phyloP scores from a whole-genome alignment of 306 rosid genomes.

The Dalbergia cochinchinensis region DNA sequence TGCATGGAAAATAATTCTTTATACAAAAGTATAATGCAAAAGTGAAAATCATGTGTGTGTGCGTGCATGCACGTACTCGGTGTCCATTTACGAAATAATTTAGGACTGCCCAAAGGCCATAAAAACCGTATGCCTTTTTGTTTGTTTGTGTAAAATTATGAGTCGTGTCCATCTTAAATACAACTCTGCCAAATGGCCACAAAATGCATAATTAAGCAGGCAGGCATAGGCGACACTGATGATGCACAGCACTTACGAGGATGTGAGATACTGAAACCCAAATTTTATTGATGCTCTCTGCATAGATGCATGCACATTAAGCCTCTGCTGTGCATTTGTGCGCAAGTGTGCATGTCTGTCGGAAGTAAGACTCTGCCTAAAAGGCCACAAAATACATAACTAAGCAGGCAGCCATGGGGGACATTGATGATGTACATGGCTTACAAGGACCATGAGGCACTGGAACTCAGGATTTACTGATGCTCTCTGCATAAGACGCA shows the following conservation, averaged over 20 bases:
- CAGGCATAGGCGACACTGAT: not conserved
- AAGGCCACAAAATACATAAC: constrained; percentile 23
- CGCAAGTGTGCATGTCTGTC: not conserved
- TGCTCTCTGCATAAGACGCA: not conserved
- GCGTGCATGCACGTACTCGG: constrained; percentile 1
- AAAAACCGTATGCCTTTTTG: not conserved
- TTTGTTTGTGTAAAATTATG: not conserved
- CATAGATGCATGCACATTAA: constrained; percentile 6
- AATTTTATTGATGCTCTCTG: not conserved
- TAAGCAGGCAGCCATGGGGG: constrained; percentile 3
- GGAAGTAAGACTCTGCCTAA: constrained; percentile 1
- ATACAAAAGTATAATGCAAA: not conserved
- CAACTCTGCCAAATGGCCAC: constrained; percentile 9
- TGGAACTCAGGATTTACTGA: constrained; percentile 21
- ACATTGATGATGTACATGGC: not conserved
- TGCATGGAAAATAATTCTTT: constrained; percentile 11
- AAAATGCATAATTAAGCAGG: constrained; percentile 23
- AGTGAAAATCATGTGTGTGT: constrained; percentile 8
- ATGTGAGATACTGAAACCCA: constrained; percentile 31
- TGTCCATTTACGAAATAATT: constrained; percentile 8
- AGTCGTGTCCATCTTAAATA: not conserved
- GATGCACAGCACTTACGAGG: not conserved
- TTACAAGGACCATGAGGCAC: not conserved
- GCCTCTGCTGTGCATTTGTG: too few species aligned
- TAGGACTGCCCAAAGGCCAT: not conserved